Percentiles rank a stretch among this genome's conserved stretches.
phyloP scores from a whole-genome alignment of 2,329 filamentous ascomycete species.

The Penicillium paneum region DNA sequence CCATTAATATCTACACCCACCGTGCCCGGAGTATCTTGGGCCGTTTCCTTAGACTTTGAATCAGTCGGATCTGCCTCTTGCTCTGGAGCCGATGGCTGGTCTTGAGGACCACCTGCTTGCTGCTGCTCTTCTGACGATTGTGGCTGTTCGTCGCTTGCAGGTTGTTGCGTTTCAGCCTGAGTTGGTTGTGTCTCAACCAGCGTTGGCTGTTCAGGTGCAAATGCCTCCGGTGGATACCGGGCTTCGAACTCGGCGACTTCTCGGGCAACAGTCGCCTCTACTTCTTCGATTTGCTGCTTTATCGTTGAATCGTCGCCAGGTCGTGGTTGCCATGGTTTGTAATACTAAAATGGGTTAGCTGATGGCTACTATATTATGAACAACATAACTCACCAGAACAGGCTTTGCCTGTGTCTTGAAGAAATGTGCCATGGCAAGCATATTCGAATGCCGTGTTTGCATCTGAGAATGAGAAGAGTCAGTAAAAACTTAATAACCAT shows the following conservation, averaged over 20 bases:
- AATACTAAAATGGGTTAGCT: slow-evolving; percentile 60
- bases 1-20: slow-evolving; percentile 27
- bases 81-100: slow-evolving; percentile 20
- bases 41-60: not conserved
- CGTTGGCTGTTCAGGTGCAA: slow-evolving; percentile 13
- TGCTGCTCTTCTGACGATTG: slow-evolving; percentile 18
- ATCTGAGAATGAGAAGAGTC: slow-evolving; percentile 52
- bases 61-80: slow-evolving; percentile 20
- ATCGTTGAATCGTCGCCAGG: slow-evolving; percentile 67
- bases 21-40: slow-evolving; percentile 40
- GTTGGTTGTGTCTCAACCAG: slow-evolving; percentile 10
- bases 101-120: slow-evolving; percentile 8
- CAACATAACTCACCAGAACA: slow-evolving; percentile 60
- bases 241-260: slow-evolving; percentile 64
- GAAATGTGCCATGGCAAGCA: slow-evolving; percentile 69
- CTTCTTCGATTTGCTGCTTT: slow-evolving; percentile 65
- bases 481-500: slow-evolving; percentile 23
- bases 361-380: not conserved
- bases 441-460: slow-evolving; percentile 68
- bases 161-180: not conserved
- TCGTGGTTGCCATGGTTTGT: slow-evolving; percentile 76
- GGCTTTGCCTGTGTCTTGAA: slow-evolving; percentile 70
- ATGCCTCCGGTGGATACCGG: slow-evolving; percentile 39
- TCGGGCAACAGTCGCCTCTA: slow-evolving; percentile 59
- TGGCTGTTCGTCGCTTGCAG: not conserved